These are phyloP conservation scores for Saitozyma podzolica DNA, from an alignment of 768 basidiomycete genomes.

Conservation along the genomic window DNA sequence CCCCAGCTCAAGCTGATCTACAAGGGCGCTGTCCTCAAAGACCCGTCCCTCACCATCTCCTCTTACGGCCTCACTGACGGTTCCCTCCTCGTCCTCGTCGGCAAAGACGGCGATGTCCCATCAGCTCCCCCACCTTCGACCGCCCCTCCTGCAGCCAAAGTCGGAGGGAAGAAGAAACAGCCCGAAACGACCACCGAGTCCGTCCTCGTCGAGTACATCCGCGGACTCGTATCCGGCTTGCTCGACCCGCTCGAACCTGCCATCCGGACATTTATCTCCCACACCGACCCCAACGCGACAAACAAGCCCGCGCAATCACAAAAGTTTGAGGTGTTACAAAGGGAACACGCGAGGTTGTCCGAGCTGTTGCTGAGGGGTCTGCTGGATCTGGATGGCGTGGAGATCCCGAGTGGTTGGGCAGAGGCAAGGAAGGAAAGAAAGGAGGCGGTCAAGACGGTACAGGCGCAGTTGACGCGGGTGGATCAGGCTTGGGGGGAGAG, in stretches of 20 bases:
- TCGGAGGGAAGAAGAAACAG: constrained; percentile 33
- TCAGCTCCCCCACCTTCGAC: constrained; percentile 14
- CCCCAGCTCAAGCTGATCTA: constrained; percentile 81
- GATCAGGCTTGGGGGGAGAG: constrained; percentile 67
- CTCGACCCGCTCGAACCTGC: constrained; percentile 29
- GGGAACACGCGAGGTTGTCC: constrained; percentile 64
- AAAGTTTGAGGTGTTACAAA: constrained; percentile 47
- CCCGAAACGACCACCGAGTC: constrained; percentile 35
- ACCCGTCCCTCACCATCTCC: constrained; percentile 69
- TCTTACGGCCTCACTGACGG: constrained; percentile 71
- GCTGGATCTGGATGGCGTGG: constrained; percentile 78
- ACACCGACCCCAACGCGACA: constrained; percentile 29
- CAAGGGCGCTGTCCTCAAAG: constrained; percentile 86
- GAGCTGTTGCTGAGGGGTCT: constrained; percentile 86
- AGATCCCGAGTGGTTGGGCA: constrained; percentile 71
- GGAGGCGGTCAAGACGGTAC: constrained; percentile 80
- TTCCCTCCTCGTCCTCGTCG: constrained; percentile 71
- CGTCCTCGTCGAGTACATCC: constrained; percentile 37
- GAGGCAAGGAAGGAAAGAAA: constrained; percentile 78
- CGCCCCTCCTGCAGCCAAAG: constrained; percentile 12
- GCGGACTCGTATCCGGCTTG: constrained; percentile 13
- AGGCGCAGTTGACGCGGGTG: constrained; percentile 74
- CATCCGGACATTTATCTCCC: constrained; percentile 31
- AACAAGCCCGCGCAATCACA: constrained; percentile 40
- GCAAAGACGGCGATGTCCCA: constrained; percentile 53